phyloP scores from a whole-genome alignment of 2,329 filamentous ascomycete species.

The Exophiala bonariae region DNA sequence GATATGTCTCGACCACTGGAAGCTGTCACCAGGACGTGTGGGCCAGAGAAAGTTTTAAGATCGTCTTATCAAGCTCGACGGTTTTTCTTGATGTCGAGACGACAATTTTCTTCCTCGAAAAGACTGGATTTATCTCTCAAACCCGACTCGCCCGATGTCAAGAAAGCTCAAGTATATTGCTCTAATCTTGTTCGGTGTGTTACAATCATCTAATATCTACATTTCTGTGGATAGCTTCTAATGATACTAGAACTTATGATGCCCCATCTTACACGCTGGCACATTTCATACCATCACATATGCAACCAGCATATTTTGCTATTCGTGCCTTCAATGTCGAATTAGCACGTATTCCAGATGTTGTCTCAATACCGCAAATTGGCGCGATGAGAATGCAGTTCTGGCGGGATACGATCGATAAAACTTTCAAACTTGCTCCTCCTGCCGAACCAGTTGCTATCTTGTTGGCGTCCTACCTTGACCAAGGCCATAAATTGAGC shows the following conservation, averaged over 20 bases:
- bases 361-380: slow-evolving; percentile 82
- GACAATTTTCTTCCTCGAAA: slow-evolving; percentile 19
- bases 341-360: slow-evolving; percentile 83
- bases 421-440: slow-evolving; percentile 73
- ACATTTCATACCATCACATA: slow-evolving; percentile 74
- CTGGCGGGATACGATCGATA: slow-evolving; percentile 82
- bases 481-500: slow-evolving; percentile 52
- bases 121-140: slow-evolving; percentile 19
- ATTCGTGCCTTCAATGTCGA: slow-evolving; percentile 92
- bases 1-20: slow-evolving; percentile 5
- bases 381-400: slow-evolving; percentile 90
- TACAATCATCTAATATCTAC: not conserved
- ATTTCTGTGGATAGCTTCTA: not conserved
- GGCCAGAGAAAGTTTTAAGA: not conserved
- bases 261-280: slow-evolving; percentile 83
- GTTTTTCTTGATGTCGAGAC: slow-evolving; percentile 8
- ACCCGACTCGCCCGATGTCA: slow-evolving; percentile 47
- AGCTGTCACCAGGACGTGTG: not conserved
- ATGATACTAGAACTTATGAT: slow-evolving; percentile 70
- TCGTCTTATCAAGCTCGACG: slow-evolving; percentile 7
- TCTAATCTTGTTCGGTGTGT: slow-evolving; percentile 56
- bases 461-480: slow-evolving; percentile 72
- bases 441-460: slow-evolving; percentile 91
- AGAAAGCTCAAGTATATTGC: slow-evolving; percentile 59
- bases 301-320: slow-evolving; percentile 82